Base-by-base conservation (phyloP, 345 rosid genomes). In the Xanthoceras sorbifolium region DNA sequence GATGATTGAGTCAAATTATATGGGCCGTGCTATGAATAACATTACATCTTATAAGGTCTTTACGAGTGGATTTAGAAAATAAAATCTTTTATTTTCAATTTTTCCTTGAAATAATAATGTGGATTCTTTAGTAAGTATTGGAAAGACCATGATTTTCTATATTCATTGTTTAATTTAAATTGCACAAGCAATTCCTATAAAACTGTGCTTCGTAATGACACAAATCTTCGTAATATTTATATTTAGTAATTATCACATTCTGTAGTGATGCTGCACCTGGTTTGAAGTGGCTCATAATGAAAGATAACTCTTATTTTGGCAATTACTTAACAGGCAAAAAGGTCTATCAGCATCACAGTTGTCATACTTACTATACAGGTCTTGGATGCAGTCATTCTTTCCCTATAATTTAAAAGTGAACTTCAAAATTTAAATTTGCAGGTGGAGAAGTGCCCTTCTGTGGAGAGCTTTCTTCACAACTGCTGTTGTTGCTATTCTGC, bases 391-490 rank as follows among this genome's bases (percentile, higher is more conserved):
- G 23, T 26, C 31, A 26, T 40, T 59, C 8, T 17, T 60, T 26
- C 17, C 36, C 67, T 26, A 29, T 38, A 4, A 34, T 17, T 48
- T 25, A 38, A 54, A 28, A 18, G 69, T 25, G 40, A 44, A 68
- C 67, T 14, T 9, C 38, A 9, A 17, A 2, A n/a, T 50, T 61
- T 74, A 44, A 26, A 72, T 36, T 69, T 85, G 74, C 82, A 92
- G 94, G 97, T 94, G 98, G 98, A 86, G 92, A 85, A 92, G 96
- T 84, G 89, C 93, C 29, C 96, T 94, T 67, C 78, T 95, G 17
- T 95, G 98, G 97, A 90, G 98, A 85, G 87, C 89, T 72, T 95
- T 95, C 89, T 95, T 93, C 80, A 85, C 98, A 14, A 89, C 99
- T 12, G 97, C 97, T 67, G 80, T 91, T 67, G 97, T 95, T 79